Percentiles rank a stretch among this genome's conserved stretches.
Evolutionary conservation across 106 monocot species (phyloP).

Genomic region (Dactylorhiza incarnata): DNA sequence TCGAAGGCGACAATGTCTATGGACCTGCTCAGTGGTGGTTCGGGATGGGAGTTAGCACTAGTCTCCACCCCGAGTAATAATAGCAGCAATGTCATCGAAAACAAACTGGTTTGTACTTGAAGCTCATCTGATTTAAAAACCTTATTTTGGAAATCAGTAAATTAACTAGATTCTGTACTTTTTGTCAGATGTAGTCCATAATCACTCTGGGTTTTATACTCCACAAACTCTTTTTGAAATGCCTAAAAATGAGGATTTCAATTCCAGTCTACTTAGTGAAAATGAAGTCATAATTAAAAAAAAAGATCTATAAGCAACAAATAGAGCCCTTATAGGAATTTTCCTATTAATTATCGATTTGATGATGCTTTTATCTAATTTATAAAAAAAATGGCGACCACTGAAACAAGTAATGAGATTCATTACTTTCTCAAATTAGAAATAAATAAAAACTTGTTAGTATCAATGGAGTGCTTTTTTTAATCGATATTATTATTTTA

Average conservation of each 20-base stretch:
- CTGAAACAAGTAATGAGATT: not conserved
- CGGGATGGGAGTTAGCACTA: slow-evolving; percentile 90
- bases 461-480: not conserved
- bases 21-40: slow-evolving; percentile 32
- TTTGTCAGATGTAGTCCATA: too few relatives aligned
- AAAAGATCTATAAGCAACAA: too few relatives aligned
- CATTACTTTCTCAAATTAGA: not conserved
- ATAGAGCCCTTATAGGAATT: too few relatives aligned
- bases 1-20: slow-evolving; percentile 14
- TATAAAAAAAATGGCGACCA: not conserved
- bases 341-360: too few relatives aligned
- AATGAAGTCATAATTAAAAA: too few relatives aligned
- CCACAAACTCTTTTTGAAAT: too few relatives aligned
- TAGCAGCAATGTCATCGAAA: slow-evolving; percentile 44
- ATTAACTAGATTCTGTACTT: too few relatives aligned
- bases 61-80: slow-evolving; percentile 80
- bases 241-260: not conserved
- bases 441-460: not conserved
- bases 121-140: too few relatives aligned
- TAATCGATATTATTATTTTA: not conserved
- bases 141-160: too few relatives aligned
- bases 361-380: not conserved
- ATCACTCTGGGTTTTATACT: too few relatives aligned
- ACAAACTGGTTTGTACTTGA: slow-evolving; percentile 51
- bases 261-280: not conserved